Conservation (phyloP, 1,139 yeast genomes). For the Nadsonia commutata region DNA sequence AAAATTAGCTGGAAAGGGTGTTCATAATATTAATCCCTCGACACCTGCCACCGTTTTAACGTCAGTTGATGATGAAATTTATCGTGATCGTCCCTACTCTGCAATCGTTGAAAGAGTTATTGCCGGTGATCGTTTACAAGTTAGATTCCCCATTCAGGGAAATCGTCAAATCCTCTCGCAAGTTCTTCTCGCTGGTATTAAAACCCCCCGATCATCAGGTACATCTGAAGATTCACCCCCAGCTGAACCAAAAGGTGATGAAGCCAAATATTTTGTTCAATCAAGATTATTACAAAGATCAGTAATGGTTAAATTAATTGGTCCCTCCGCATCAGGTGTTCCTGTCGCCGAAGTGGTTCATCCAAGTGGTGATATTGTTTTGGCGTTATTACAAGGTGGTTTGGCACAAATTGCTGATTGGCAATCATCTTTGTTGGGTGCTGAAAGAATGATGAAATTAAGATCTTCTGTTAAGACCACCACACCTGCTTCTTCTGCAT, state of each 20-base stretch:
- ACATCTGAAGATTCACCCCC: slow-evolving; percentile 21
- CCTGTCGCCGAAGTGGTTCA: slow-evolving; percentile 43
- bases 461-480: slow-evolving; percentile 48
- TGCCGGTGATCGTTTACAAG: slow-evolving; percentile 60
- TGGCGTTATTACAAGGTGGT: slow-evolving; percentile 52
- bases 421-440: slow-evolving; percentile 65
- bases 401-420: slow-evolving; percentile 67
- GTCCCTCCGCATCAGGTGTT: slow-evolving; percentile 39
- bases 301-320: slow-evolving; percentile 44
- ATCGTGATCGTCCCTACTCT: slow-evolving; percentile 29
- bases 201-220: slow-evolving; percentile 58
- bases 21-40: slow-evolving; percentile 32
- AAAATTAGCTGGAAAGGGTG: slow-evolving; percentile 32
- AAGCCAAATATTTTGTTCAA: slow-evolving; percentile 53
- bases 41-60: slow-evolving; percentile 10
- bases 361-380: slow-evolving; percentile 68
- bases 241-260: slow-evolving; percentile 45
- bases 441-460: slow-evolving; percentile 43
- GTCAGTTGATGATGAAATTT: slow-evolving; percentile 24
- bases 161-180: slow-evolving; percentile 36
- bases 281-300: slow-evolving; percentile 51
- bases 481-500: slow-evolving; percentile 16
- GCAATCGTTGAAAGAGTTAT: slow-evolving; percentile 63
- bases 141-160: slow-evolving; percentile 35
- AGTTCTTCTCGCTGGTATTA: slow-evolving; percentile 57